Evolutionary conservation across 805 yeast genomes (phyloP), one percentile per base, ranked within the genome.

Genomic region (Wickerhamiella spandovensis): DNA sequence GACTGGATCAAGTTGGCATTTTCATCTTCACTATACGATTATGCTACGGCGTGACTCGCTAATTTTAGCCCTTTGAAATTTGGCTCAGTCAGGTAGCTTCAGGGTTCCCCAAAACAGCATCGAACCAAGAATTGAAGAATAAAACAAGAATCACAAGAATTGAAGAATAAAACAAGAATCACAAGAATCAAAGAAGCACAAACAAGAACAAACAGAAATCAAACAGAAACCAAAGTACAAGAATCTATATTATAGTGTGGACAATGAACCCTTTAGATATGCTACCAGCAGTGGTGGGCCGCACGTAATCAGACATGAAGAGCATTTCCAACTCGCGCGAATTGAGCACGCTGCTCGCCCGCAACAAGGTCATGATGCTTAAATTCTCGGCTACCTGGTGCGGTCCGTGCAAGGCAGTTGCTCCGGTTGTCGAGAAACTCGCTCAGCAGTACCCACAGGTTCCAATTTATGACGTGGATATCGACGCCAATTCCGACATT

Each of bases 301-400:
- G 32, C 32, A 28, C 32, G 32, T 28, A 28, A 28, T 28, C 32
- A 28, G 10, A 12, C 5, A 49, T 50, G 43, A 13, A 30, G 25
- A 18, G 47, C 13, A 38, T 44, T 30, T 30, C 44, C 20, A 17
- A 22, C 22, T 9, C 17, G 17, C 22, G 32, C 22, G 49, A 49
- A 43, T 37, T 49, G 28, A 30, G 47, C 20, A 32, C 28, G 48
- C 38, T 44, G 5, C 24, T 44, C 23, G 35, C 37, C 20, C 77
- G 76, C 57, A 81, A 81, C 61, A 74, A 87, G 62, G 87, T 84
- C 57, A 89, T 88, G 57, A 83, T 88, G 59, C 48, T 59, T 24
- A 96, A 89, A 72, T 89, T 89, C 72, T 85, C 79, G 61, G 96
- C 97, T 60, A 77, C 84, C 50, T 89, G 96, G 95, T 89, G 97